A percentile compares a stretch with the other conserved stretches of the same genome.
phyloP scores from a whole-genome alignment of 2,329 filamentous ascomycete species.

The Fusarium sp. region DNA sequence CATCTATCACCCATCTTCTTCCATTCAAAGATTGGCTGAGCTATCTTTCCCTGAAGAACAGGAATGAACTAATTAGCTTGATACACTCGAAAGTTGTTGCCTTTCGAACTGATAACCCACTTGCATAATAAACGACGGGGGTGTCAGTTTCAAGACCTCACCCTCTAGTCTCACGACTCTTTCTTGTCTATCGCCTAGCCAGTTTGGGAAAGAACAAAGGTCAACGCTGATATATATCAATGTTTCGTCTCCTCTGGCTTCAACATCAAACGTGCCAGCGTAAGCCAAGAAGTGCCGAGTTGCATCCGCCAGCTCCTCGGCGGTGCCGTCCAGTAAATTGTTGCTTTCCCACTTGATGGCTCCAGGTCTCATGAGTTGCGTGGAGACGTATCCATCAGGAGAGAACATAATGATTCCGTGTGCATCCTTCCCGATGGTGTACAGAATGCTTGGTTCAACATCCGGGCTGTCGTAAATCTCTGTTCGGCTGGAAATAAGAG shows the following conservation, averaged over 20 bases:
- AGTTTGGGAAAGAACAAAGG: constrained; percentile 5
- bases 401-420: neutral
- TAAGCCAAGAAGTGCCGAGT: constrained; percentile 4
- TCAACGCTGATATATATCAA: constrained; percentile 5
- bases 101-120: neutral
- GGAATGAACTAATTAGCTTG: neutral
- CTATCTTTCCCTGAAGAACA: constrained; percentile 4
- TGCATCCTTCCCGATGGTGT: constrained; percentile 5
- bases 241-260: constrained; percentile 1
- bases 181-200: constrained; percentile 5
- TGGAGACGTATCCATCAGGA: constrained; percentile 4
- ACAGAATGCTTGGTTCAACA: neutral
- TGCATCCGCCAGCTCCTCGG: constrained; percentile 4
- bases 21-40: constrained; percentile 5
- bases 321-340: constrained; percentile 1
- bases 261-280: constrained; percentile 7
- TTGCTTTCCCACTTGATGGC: neutral
- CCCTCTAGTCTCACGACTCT: constrained; percentile 2
- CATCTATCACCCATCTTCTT: constrained; percentile 2
- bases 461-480: constrained; percentile 5
- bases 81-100: neutral
- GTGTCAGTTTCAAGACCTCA: constrained; percentile 7
- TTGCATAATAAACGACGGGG: constrained; percentile 5
- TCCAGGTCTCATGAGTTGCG: constrained; percentile 7
- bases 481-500: constrained; percentile 10